Base-by-base conservation (phyloP, 768 basidiomycete species). In the Tricholoma terreum region DNA sequence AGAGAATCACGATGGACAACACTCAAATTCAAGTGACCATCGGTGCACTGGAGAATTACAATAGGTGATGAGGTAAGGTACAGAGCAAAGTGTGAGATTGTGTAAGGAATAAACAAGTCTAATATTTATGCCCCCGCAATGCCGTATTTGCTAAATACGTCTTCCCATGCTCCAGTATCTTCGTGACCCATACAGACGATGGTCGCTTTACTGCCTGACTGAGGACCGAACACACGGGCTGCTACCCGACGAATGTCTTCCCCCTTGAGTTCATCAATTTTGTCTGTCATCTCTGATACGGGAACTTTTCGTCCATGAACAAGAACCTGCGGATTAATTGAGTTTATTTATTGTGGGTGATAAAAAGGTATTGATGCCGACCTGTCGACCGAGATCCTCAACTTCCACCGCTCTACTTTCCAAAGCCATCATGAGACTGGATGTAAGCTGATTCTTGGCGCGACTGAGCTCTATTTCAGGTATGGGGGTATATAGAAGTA, bases 391-490 rank as follows among this genome's bases (percentile, higher is more conserved):
- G 6, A 97, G 80, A 70, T 97, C 92, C 67, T 93, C 91, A 8
- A 94, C 91, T 65, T 88, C 89, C 4, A 93, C 82, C 12, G 89
- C 81, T 31, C 90, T 76, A 65, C 90, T 93, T 74, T 97, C 94
- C 45, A 98, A 73, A 2, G 93, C 91, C 96, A 98, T 98, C 77
- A 94, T 90, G 60, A 98, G 73, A 50, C 86, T 89, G 21, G 88
- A 90, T 71, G 93, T 93, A 60, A 98, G 84, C 78, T 98, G 95
- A 67, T 98, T 98, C 78, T 94, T 94, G 36, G 96, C 95, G 57
- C 96, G 80, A 56, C 77, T 77, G 33, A 98, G 81, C 70, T 98
- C 96, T 11, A 66, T 70, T 45, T 79, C 73, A 4, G 87, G 84
- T 17, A 90, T 80, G 12, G 80, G 77, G 11, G 83, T 79, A 70